Base-by-base conservation (phyloP, 2,329 filamentous ascomycete species). In the Albifimbria verrucaria region DNA sequence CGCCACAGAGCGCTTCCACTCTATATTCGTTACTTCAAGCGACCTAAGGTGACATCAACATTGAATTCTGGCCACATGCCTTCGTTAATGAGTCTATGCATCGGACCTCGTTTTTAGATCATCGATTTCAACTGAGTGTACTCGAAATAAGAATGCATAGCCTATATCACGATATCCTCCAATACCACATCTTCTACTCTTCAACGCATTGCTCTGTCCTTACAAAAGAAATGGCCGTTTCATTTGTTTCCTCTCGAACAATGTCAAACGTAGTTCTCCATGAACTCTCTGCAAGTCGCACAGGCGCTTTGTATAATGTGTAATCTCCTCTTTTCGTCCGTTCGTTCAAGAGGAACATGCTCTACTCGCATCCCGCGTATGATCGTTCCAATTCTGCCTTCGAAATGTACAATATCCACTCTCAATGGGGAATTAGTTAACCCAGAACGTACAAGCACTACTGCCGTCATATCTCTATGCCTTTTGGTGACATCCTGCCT, bases 181-280 rank as follows among this genome's bases (percentile, higher is more conserved):
- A n/a, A n/a, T n/a, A n/a, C n/a, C n/a, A n/a, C n/a, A n/a, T n/a
- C n/a, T n/a, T n/a, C n/a, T n/a, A n/a, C n/a, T n/a, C n/a, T 32
- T 32, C 32, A 39, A 39, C 11, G 44, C 55, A 59, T 17, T 43
- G 24, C 21, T 49, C 52, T 7, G 57, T 59, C 32, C 52, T 52
- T 4, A 59, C 9, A 53, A 59, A 55, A 22, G 52, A 48, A 22
- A 55, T 52, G 23, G 48, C 57, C 15, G 51, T 48, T 24, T 52
- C 51, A 1, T 32, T 17, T 12, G 25, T 17, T 1, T 48, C 52
- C 17, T 55, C 48, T 24, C 53, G 49, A 17, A 53, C 32, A 17
- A 56, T 50, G 28, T 59, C 56, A 51, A 59, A 58, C 1, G 49
- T 55, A 3, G 57, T 59, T 12, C 42, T 53, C 57, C 56, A 58